Evolutionary conservation across 352 stramenopile genomes (phyloP), one percentile per base, ranked within the genome.

Genomic region (Phytophthora fragariaefolia): DNA sequence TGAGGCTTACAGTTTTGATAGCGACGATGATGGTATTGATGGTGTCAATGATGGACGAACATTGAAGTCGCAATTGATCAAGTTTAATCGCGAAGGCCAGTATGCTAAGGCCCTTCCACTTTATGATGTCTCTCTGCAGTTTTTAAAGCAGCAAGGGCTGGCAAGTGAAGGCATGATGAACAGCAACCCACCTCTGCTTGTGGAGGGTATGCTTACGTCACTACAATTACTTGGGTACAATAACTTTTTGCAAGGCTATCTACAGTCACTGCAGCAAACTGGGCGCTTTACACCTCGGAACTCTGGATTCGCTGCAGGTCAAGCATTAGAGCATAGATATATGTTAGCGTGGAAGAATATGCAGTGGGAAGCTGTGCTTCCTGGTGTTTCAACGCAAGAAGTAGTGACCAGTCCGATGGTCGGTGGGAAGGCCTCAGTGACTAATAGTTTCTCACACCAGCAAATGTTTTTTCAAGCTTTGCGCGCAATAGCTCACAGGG

Each of bases 271-370:
- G n/a, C 55, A 74, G 17, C 46, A n/a, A 13, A 40, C 45, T 22
- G 38, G 12, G 1, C n/a, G 24, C 30, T 24, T 7, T 61, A 22
- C 2, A 2, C 22, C 7, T 17, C 5, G 40, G 36, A 27, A 7
- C 12, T 42, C 28, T 28, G 28, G n/a, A 1, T 61, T 40, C 1
- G 34, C n/a, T 56, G 58, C 42, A 58, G 24, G 40, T 8, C 72
- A 77, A 66, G 55, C 63, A 4, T 67, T 64, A 53, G 77, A 93
- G 40, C 76, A 91, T 62, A 83, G 85, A 26, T 96, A 90, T 58
- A 79, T 94, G 55, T 63, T 92, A 20, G 85, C 87, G 1, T 96
- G 89, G 89, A 91, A 89, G 48, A 85, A 63, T 30, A 63, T 93
- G 60, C 87, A 95, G 63, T 96, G 89, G 89, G 73, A 85, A 23